These are phyloP conservation scores for Candida gorgasii DNA, from an alignment of 805 yeast species.

Conservation along the genomic window DNA sequence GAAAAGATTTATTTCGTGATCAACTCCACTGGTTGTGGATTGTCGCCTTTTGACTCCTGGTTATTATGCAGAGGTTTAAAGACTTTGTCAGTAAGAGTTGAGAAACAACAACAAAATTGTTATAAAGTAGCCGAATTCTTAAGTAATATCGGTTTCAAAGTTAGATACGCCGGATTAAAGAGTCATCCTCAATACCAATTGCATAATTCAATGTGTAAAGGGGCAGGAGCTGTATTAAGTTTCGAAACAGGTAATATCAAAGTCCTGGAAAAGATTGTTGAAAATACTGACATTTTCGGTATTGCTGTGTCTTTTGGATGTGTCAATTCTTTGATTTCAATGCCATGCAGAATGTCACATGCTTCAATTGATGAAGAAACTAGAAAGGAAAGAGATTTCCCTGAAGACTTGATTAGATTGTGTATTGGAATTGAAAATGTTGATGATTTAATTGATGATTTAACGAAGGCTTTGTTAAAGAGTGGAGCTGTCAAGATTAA, in stretches of 20 bases:
- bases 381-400: constrained; percentile 84
- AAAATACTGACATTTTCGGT: constrained; percentile 73
- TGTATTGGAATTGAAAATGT: constrained; percentile 89
- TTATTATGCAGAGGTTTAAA: constrained; percentile 83
- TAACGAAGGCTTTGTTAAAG: constrained; percentile 64
- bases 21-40: constrained; percentile 88
- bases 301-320: constrained; percentile 94
- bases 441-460: constrained; percentile 79
- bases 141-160: constrained; percentile 66
- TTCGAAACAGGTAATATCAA: constrained; percentile 81
- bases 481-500: constrained; percentile 58
- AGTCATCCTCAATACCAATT: constrained; percentile 80
- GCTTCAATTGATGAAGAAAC: constrained; percentile 92
- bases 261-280: constrained; percentile 70
- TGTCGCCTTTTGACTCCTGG: constrained; percentile 94
- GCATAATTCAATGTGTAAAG: constrained; percentile 74
- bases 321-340: constrained; percentile 85
- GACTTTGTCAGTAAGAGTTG: constrained; percentile 82
- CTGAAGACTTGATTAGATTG: constrained; percentile 86
- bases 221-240: constrained; percentile 87
- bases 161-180: constrained; percentile 82
- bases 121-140: constrained; percentile 73
- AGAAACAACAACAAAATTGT: constrained; percentile 85
- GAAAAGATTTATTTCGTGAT: constrained; percentile 72
- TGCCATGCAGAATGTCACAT: constrained; percentile 96